These are phyloP conservation scores for Phytophthora chlamydospora DNA, from an alignment of 352 stramenopile genomes.

Conservation along the genomic window DNA sequence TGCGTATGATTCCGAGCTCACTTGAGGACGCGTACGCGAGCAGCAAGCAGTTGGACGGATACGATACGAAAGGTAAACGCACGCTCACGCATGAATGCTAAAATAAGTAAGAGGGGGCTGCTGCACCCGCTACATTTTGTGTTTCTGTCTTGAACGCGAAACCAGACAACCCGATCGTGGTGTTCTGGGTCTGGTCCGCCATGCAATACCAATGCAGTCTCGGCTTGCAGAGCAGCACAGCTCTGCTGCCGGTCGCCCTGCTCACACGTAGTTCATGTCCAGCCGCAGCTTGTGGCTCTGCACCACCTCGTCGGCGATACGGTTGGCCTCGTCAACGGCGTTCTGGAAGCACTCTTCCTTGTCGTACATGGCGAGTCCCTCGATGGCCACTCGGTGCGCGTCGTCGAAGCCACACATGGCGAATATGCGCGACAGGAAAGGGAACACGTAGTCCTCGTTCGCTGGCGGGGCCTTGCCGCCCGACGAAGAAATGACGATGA, in stretches of 20 bases:
- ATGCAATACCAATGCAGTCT: not conserved
- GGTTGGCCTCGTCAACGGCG: constrained; percentile 58
- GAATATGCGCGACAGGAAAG: constrained; percentile 77
- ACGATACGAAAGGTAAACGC: too few species aligned
- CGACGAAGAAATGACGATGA: constrained; percentile 82
- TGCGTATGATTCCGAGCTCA: constrained; percentile 80
- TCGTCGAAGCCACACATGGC: constrained; percentile 80
- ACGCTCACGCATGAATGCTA: too few species aligned
- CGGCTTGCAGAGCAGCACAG: not conserved
- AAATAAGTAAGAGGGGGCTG: too few species aligned
- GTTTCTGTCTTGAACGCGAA: too few species aligned
- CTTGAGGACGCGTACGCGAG: constrained; percentile 47
- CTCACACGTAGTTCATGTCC: constrained; percentile 41
- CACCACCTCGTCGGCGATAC: constrained; percentile 64
- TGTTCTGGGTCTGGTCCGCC: too few species aligned
- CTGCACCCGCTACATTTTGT: too few species aligned
- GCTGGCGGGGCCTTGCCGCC: constrained; percentile 62
- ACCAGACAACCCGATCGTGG: too few species aligned
- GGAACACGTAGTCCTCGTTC: constrained; percentile 72
- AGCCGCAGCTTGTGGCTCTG: constrained; percentile 59
- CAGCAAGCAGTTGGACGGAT: constrained; percentile 8
- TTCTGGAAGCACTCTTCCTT: constrained; percentile 70
- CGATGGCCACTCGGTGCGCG: constrained; percentile 65
- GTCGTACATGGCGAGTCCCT: constrained; percentile 64
- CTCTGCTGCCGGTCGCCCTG: not conserved